phyloP scores from a whole-genome alignment of 1,139 yeast species.

The Suhomyces panamericanus region DNA sequence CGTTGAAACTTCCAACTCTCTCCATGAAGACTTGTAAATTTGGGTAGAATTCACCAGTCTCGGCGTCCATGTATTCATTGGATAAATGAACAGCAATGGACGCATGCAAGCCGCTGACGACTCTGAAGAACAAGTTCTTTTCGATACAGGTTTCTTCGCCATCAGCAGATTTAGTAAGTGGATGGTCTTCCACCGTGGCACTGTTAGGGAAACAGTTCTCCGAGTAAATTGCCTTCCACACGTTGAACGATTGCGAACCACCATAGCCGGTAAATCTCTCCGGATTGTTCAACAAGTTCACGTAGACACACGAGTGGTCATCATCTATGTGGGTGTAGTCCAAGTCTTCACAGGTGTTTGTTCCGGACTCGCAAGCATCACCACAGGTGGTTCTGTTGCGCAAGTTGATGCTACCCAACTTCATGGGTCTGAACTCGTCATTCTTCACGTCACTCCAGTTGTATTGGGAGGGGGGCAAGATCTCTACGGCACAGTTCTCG shows the following conservation, averaged over 20 bases:
- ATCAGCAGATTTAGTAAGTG: constrained; percentile 34
- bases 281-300: constrained; percentile 83
- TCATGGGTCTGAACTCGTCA: constrained; percentile 71
- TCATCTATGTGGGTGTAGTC: constrained; percentile 67
- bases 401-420: constrained; percentile 53
- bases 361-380: constrained; percentile 28
- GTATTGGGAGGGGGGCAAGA: constrained; percentile 43
- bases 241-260: constrained; percentile 86
- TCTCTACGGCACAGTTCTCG: constrained; percentile 91
- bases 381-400: not conserved
- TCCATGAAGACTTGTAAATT: constrained; percentile 79
- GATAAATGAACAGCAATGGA: constrained; percentile 93
- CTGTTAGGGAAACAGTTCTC: constrained; percentile 82
- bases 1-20: constrained; percentile 87
- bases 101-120: constrained; percentile 93
- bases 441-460: constrained; percentile 67
- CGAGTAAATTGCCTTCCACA: constrained; percentile 90
- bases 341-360: constrained; percentile 32
- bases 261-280: constrained; percentile 97
- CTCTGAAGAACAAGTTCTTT: constrained; percentile 81
- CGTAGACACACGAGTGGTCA: constrained; percentile 68
- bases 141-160: constrained; percentile 67
- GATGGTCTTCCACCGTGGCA: constrained; percentile 20
- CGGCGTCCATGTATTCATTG: constrained; percentile 75
- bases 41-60: constrained; percentile 80